Conservation (phyloP, 331 rosid species). For the Arachis monticola region DNA sequence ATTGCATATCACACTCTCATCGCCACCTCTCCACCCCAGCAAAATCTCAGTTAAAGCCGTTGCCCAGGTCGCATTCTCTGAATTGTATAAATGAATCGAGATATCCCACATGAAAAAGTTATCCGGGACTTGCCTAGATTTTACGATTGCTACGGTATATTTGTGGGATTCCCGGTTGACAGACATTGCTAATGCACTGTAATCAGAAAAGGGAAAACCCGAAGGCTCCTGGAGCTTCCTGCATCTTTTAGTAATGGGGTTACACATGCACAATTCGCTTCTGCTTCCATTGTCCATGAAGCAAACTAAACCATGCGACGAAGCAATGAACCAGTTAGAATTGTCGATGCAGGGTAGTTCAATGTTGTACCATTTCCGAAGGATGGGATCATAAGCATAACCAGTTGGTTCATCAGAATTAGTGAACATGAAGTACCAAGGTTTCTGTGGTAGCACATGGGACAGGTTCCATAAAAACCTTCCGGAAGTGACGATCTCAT, state of each 20-base stretch:
- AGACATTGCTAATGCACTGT: conserved; percentile 75
- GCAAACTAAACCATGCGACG: conserved; percentile 80
- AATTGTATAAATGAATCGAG: conserved; percentile 70
- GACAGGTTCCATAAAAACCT: conserved; percentile 75
- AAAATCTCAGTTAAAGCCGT: conserved; percentile 69
- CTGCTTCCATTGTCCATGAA: conserved; percentile 79
- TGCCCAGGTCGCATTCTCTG: conserved; percentile 61
- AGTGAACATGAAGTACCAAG: conserved; percentile 97
- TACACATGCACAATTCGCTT: conserved; percentile 65
- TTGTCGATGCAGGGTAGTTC: conserved; percentile 71
- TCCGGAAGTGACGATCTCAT: conserved; percentile 64
- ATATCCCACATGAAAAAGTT: conserved; percentile 74
- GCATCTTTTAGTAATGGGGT: conserved; percentile 64
- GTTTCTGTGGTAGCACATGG: conserved; percentile 60
- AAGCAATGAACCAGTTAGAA: conserved; percentile 65
- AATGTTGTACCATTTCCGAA: conserved; percentile 82
- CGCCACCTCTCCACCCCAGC: conserved; percentile 91
- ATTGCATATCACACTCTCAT: conserved; percentile 82
- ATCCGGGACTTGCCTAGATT: conserved; percentile 81
- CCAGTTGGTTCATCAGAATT: conserved; percentile 71
- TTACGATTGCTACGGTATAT: conserved; percentile 67
- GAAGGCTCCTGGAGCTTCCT: conserved; percentile 67
- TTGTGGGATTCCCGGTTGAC: conserved; percentile 55
- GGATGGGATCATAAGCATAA: conserved; percentile 71
- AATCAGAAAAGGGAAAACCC: conserved; percentile 65